A percentile compares a stretch with the other conserved stretches of the same genome.
These are phyloP conservation scores for Suhomyces sp. DNA, from an alignment of 805 yeast species.

Conservation along the genomic window DNA sequence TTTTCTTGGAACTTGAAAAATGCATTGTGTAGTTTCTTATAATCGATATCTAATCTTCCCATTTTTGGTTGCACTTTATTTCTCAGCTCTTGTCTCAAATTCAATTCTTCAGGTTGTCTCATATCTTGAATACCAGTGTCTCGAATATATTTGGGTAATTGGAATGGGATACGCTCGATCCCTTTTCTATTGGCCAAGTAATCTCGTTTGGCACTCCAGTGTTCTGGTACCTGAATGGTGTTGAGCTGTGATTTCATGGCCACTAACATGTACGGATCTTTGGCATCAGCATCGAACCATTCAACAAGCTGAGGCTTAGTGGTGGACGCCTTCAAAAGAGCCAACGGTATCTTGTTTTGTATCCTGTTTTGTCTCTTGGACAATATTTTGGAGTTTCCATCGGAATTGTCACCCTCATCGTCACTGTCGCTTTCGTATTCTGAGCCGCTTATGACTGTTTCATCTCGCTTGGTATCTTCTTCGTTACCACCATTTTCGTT, in stretches of 20 bases:
- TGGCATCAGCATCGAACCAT: slow-evolving; percentile 84
- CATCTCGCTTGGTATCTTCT: neutral
- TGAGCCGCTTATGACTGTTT: neutral
- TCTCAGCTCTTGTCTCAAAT: slow-evolving; percentile 70
- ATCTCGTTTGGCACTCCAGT: slow-evolving; percentile 81
- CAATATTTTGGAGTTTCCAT: slow-evolving; percentile 19
- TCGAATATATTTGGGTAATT: slow-evolving; percentile 70
- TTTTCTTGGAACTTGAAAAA: slow-evolving; percentile 78
- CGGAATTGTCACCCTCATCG: slow-evolving; percentile 19
- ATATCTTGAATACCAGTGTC: slow-evolving; percentile 86
- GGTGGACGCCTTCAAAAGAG: slow-evolving; percentile 61
- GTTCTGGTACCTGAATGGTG: slow-evolving; percentile 72
- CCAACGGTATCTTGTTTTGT: slow-evolving; percentile 58
- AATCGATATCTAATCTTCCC: slow-evolving; percentile 84
- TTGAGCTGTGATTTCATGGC: slow-evolving; percentile 64
- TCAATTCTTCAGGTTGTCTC: slow-evolving; percentile 60
- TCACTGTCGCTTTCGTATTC: slow-evolving; percentile 5
- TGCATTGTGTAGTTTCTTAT: slow-evolving; percentile 75
- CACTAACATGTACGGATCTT: slow-evolving; percentile 67
- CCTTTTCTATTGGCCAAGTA: slow-evolving; percentile 67
- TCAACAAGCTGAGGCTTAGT: slow-evolving; percentile 72
- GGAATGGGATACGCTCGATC: slow-evolving; percentile 65
- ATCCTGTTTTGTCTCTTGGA: slow-evolving; percentile 53
- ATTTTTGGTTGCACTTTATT: slow-evolving; percentile 86
- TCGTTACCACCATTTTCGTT: neutral